Evolutionary conservation across 2,329 filamentous ascomycete species (phyloP).

Genomic region (Stemphylium beticola): DNA sequence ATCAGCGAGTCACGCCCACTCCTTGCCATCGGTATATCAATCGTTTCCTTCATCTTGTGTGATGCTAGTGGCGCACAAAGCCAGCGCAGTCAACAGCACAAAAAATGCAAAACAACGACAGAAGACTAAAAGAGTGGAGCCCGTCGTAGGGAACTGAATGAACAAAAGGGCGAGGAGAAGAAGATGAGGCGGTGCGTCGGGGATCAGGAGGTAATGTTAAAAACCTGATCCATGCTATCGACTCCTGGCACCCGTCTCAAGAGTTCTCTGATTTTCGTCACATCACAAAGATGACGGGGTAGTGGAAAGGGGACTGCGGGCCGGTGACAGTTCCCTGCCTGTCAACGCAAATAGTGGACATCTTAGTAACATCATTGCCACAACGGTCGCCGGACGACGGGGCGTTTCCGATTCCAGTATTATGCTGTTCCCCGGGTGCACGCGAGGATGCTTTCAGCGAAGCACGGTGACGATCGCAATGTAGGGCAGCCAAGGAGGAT

Average conservation of each 20-base stretch:
- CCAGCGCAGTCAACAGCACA: neutral
- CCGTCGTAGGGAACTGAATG: neutral
- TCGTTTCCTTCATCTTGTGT: slow-evolving; percentile 12
- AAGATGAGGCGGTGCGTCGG: neutral
- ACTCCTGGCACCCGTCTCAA: neutral
- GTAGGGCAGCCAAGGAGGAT: neutral
- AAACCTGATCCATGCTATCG: slow-evolving; percentile 3
- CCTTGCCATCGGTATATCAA: slow-evolving; percentile 22
- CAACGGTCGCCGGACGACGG: neutral
- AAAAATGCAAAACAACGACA: neutral
- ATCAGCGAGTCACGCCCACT: slow-evolving; percentile 27
- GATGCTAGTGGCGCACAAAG: neutral
- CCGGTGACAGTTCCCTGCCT: slow-evolving; percentile 3
- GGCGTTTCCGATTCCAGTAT: neutral
- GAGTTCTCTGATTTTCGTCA: slow-evolving; percentile 2
- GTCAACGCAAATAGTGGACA: slow-evolving; percentile 2
- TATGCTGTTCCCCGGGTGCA: neutral
- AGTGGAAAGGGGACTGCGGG: neutral
- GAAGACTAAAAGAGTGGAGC: neutral
- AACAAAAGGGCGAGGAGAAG: neutral
- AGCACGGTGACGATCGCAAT: slow-evolving; percentile 5
- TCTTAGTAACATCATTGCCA: slow-evolving; percentile 1
- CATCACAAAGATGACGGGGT: neutral
- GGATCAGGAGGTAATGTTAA: slow-evolving; percentile 2
- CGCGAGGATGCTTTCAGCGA: neutral